Base-by-base conservation (phyloP, 306 rosid genomes). In the Fragaria nilgerrensis region DNA sequence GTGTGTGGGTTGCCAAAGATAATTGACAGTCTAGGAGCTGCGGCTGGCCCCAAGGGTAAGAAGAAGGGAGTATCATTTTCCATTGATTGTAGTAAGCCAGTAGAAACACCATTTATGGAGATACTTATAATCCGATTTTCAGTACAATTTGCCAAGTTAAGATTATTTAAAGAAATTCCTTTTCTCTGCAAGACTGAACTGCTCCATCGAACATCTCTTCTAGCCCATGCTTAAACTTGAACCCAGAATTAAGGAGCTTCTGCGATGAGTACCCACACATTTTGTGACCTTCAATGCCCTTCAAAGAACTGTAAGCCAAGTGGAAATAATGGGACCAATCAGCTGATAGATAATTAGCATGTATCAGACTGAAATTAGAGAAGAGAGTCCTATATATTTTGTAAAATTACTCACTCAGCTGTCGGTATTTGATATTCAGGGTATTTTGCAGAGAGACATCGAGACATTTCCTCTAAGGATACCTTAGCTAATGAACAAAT, bases 231-330 rank as follows among this genome's bases (percentile, higher is more conserved):
- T 86, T 86, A 17, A 69, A 87, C 55, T 74, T 23, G 19, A 91
- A 89, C 41, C 93, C 93, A 52, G 79, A 75, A 74, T 83, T 85
- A 63, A 83, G n/a, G 37, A 87, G 87, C 80, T 89, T 89, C 80
- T 89, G 80, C 10, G 90, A 84, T 56, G 75, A 83, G 29, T 74
- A 43, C 68, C 61, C 25, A 56, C 79, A 50, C 2, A 9, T 14
- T 75, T 47, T 76, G 7, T 2, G 14, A 23, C 85, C 85, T 49
- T 66, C 71, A 77, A 80, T 73, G 17, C 72, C 77, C 70, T 83
- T 76, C 52, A 86, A 27, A 2, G n/a, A 62, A 15, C 68, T 91
- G 71, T 75, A 32, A 11, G 25, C 12, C n/a, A 73, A n/a, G 5
- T 13, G 16, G 37, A 15, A 45, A 20, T 1, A 1, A 3, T 48